phyloP scores from a whole-genome alignment of 2,329 filamentous ascomycete species.

The Sporothrix protearum region DNA sequence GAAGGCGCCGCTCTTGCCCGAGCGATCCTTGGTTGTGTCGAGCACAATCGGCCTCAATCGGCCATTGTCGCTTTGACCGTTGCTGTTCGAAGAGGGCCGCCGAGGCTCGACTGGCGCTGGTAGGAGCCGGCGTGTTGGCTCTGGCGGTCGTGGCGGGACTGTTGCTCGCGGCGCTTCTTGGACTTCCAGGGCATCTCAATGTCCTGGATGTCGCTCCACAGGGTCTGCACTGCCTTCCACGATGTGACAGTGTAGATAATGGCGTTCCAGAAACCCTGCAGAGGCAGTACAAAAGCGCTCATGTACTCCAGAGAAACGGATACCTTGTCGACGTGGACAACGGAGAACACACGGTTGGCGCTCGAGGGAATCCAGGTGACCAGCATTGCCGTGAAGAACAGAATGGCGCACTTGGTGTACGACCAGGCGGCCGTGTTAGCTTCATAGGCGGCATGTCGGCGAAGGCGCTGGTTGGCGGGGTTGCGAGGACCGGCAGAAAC shows the following conservation, averaged over 20 bases:
- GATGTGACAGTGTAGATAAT: slow-evolving; percentile 72
- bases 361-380: slow-evolving; percentile 76
- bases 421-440: slow-evolving; percentile 63
- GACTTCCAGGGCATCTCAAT: slow-evolving; percentile 27
- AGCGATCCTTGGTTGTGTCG: neutral
- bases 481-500: slow-evolving; percentile 22
- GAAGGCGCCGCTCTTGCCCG: neutral
- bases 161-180: slow-evolving; percentile 6
- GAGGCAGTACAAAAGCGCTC: slow-evolving; percentile 69
- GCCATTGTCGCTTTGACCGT: neutral
- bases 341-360: slow-evolving; percentile 69
- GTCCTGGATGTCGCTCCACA: slow-evolving; percentile 40
- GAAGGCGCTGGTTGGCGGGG: slow-evolving; percentile 31
- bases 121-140: slow-evolving; percentile 7
- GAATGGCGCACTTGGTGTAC: slow-evolving; percentile 66
- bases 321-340: slow-evolving; percentile 53
- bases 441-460: slow-evolving; percentile 44
- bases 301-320: slow-evolving; percentile 63
- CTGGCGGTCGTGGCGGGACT: slow-evolving; percentile 28
- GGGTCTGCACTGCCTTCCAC: slow-evolving; percentile 56
- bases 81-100: neutral
- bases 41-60: neutral
- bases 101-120: slow-evolving; percentile 20
- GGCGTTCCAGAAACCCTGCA: slow-evolving; percentile 83
- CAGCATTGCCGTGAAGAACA: slow-evolving; percentile 68